Evolutionary conservation across 1,284 basidiomycete species (phyloP), one percentile per base, ranked within the genome.

Genomic region (Rhizoctonia solani): DNA sequence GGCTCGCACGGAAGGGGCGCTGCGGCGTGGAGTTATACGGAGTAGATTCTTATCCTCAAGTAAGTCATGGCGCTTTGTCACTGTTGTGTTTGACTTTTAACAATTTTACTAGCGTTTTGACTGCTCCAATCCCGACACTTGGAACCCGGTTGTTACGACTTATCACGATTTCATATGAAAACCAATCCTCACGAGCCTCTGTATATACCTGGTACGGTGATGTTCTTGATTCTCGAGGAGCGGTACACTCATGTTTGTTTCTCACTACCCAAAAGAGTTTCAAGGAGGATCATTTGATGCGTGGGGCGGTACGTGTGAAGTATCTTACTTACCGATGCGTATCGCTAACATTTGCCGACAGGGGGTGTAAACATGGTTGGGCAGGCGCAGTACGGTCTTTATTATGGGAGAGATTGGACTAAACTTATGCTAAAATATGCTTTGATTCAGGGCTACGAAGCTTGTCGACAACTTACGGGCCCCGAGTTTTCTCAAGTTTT

Each of bases 401-500:
- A 1, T 6, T 29, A 1, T 25, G 8, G 23, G 37, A 3, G 9
- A 27, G 4, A n/a, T 16, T 11, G 29, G 29, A 25, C 16, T 54
- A 5, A 47, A 39, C 8, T 39, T 58, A 11, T 30, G 14, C 25
- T 66, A 5, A 46, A 46, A 6, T 9, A 21, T 52, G n/a, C 30
- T 23, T 69, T 59, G 3, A 27, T 32, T 50, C 41, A 72, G 76
- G 80, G 82, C 19, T 84, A 83, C 69, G 77, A 81, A 23, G 74
- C 78, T 5, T 85, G 84, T 71, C 77, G 79, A 23, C 77, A 81
- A 1, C 78, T 91, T 56, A 90, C 88, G 19, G 87, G 88, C 1
- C 79, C 86, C 0, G 81, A 86, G 70, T 92, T 91, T 77, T 81
- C 86, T 75, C 87, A 84, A 49, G 89, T 91, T 0, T 91, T 90